Conservation (phyloP, 2,329 filamentous ascomycete species). For the Ustilaginoidea virens region DNA sequence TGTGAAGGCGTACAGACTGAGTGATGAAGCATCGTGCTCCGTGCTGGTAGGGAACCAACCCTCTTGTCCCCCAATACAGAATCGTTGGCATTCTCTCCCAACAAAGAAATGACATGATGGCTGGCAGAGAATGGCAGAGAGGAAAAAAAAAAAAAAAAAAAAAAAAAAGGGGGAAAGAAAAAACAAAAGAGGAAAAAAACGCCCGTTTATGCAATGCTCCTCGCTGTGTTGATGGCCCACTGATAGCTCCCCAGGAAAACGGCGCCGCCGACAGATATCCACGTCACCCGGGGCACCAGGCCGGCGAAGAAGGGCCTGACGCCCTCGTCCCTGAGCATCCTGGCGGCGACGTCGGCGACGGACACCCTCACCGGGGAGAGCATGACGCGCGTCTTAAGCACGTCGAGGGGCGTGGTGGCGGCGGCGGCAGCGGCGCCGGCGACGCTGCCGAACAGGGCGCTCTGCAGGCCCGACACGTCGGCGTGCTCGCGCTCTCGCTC, state of each 20-base stretch:
- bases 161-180: too few species aligned
- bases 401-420: slow-evolving; percentile 83
- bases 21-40: too few species aligned
- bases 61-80: too few species aligned
- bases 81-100: too few species aligned
- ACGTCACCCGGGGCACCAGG: slow-evolving; percentile 69
- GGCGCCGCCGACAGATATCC: slow-evolving; percentile 89
- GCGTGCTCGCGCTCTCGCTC: not conserved
- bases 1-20: too few species aligned
- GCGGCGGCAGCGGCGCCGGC: slow-evolving; percentile 77
- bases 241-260: slow-evolving; percentile 93
- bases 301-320: slow-evolving; percentile 58
- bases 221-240: slow-evolving; percentile 64
- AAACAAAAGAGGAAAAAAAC: not conserved
- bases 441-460: slow-evolving; percentile 69
- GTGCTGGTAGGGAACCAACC: too few species aligned
- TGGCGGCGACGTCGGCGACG: slow-evolving; percentile 41
- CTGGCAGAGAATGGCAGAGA: too few species aligned
- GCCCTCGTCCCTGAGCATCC: slow-evolving; percentile 50
- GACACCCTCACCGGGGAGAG: slow-evolving; percentile 54
- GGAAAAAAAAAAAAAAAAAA: too few species aligned
- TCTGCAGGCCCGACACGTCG: slow-evolving; percentile 57
- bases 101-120: too few species aligned
- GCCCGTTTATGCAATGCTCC: slow-evolving; percentile 3
- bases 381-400: slow-evolving; percentile 96